Evolutionary conservation across 1,139 yeast genomes (phyloP), one percentile per base, ranked within the genome.

Genomic region (Geotrichum citri-aurantii): DNA sequence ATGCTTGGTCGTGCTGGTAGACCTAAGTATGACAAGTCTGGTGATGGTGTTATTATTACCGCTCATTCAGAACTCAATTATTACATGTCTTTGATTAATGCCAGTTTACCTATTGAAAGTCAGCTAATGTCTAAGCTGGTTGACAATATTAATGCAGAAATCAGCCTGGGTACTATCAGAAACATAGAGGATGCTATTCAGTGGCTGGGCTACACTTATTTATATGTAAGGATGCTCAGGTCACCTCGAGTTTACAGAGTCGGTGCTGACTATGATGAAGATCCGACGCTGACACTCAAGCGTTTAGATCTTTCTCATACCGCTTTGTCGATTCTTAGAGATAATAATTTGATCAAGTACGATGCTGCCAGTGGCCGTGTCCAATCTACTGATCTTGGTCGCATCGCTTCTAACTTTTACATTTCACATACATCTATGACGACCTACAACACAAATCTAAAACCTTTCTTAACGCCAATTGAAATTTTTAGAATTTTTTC

Each of bases 1-100:
- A 93, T 93, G 59, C 69, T 76, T 31, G 99, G 99, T 50, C 83
- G 99, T 75, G 99, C 99, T 40, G 99, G 99, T 65, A 81, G 99
- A 71, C 99, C 99, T 0, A 79, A 97, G 60, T 93, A 88, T 72
- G 99, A 93, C 71, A 84, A 84, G 40, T 83, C 84, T 67, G 99
- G 99, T 68, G 96, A 90, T 67, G 99, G 99, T 75, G 84, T 93
- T 7, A 90, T 93, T 48, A 90, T 93, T 51, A 93, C 99, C 0
- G 80, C 92, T 0, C 95, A 89, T 63, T 84, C 86, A 21, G 96
- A 91, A 67, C 79, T 93, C 26, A 95, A 89, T 64, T 92, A 91
- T 68, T 93, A 91, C 68, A 78, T 93, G 70, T 96, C 97, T 0
- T 80, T 93, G 27, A 77, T 92, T 65, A 92, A 90, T 70, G 95